phyloP scores from a whole-genome alignment of 23 red algal genomes.

The Gracilaria gracilis region DNA sequence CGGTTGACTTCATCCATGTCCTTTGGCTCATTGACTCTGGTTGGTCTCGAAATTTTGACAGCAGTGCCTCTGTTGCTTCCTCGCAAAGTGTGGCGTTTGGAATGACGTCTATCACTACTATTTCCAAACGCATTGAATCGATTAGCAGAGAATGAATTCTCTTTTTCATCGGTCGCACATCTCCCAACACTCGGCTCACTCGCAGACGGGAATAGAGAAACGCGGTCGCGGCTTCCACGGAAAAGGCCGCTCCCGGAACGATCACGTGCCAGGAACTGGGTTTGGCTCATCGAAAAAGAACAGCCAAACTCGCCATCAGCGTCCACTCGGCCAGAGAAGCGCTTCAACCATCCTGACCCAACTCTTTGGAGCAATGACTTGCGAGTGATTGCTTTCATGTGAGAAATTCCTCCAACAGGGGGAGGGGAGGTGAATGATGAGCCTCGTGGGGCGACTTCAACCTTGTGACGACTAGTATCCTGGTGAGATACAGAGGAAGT shows the following conservation, averaged over 20 bases:
- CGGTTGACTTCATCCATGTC: conserved; percentile 51
- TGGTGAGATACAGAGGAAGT: conserved; percentile 27
- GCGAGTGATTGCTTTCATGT: neutral
- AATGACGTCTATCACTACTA: neutral
- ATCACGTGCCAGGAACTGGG: conserved; percentile 19
- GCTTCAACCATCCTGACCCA: conserved; percentile 45
- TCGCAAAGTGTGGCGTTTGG: conserved; percentile 16
- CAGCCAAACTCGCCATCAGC: neutral
- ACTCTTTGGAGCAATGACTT: conserved; percentile 55
- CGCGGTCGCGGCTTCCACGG: conserved; percentile 30
- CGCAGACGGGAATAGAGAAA: conserved; percentile 37
- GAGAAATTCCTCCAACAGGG: conserved; percentile 18
- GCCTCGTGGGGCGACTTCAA: conserved; percentile 42
- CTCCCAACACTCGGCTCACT: conserved; percentile 40
- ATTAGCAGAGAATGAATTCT: conserved; percentile 47
- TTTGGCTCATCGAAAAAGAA: conserved; percentile 35
- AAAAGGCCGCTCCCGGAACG: conserved; percentile 33
- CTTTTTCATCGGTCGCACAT: conserved; percentile 41
- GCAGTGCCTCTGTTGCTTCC: conserved; percentile 38
- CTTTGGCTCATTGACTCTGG: conserved; percentile 44
- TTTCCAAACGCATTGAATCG: neutral
- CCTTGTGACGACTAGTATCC: conserved; percentile 31
- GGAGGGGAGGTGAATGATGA: conserved; percentile 50
- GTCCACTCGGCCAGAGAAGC: conserved; percentile 42
- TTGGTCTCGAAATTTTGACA: conserved; percentile 69